phyloP scores from a whole-genome alignment of 768 basidiomycete species.

The Lactarius pseudohatsudake region DNA sequence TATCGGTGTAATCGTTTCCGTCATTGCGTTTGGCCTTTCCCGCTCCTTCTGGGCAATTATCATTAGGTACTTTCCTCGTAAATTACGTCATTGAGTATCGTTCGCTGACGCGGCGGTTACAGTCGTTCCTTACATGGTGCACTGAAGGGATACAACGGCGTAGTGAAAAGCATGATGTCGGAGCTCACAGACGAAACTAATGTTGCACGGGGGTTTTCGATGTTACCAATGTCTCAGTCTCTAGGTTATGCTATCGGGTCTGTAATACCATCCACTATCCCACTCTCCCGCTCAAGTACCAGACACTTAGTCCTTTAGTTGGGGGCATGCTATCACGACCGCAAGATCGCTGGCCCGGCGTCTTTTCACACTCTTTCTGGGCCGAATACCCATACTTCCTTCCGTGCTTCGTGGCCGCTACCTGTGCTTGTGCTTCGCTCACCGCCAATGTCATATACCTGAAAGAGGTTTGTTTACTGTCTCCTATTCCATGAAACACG shows the following conservation, averaged over 20 bases:
- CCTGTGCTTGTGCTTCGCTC: background rate
- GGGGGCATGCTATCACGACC: constrained; percentile 31
- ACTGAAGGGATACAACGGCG: background rate
- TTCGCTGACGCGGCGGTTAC: background rate
- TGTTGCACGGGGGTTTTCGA: background rate
- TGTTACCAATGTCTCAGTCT: background rate
- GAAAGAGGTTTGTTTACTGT: constrained; percentile 4
- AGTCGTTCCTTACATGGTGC: background rate
- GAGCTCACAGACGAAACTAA: background rate
- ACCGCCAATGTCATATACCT: background rate
- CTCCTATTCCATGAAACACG: background rate
- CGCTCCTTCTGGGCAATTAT: background rate
- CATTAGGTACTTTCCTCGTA: background rate
- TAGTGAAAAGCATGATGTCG: background rate
- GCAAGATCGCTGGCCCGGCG: constrained; percentile 24
- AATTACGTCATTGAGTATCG: background rate
- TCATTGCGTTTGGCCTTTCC: background rate
- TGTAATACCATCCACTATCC: too few relatives aligned
- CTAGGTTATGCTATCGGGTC: background rate
- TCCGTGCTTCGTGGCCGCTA: constrained; percentile 23
- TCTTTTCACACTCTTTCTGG: constrained; percentile 30
- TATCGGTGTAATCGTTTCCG: background rate
- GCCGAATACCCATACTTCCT: constrained; percentile 31
- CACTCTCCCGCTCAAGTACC: background rate
- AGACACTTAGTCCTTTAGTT: constrained; percentile 18